Percentiles rank a stretch among this genome's conserved stretches.
Evolutionary conservation across 2,329 filamentous ascomycete species (phyloP).

Genomic region (Aureobasidium sp.): DNA sequence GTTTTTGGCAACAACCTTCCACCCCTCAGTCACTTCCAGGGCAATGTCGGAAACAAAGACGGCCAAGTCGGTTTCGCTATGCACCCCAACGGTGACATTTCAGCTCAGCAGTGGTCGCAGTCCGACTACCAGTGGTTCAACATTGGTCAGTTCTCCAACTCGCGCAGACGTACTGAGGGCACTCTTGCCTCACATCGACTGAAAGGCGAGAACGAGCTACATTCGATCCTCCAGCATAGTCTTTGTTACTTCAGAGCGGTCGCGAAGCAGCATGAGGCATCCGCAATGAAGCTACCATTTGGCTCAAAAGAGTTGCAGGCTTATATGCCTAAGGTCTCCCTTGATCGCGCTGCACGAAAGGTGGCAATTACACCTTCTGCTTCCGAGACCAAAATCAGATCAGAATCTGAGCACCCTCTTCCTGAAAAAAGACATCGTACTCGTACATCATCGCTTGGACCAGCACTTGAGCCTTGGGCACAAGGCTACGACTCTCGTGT

Average conservation of each 20-base stretch:
- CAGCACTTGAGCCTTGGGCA: background rate
- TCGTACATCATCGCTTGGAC: background rate
- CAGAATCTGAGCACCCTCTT: background rate
- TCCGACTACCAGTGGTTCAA: constrained; percentile 35
- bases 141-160: constrained; percentile 35
- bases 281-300: constrained; percentile 21
- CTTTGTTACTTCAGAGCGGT: constrained; percentile 35
- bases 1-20: constrained; percentile 35
- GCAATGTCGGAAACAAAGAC: constrained; percentile 25
- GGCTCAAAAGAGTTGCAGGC: constrained; percentile 24
- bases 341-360: background rate
- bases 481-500: background rate
- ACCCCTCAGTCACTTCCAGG: constrained; percentile 29
- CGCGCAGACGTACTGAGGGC: constrained; percentile 34
- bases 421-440: background rate
- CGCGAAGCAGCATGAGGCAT: constrained; percentile 31
- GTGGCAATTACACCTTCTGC: background rate
- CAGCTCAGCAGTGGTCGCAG: constrained; percentile 38
- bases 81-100: constrained; percentile 39
- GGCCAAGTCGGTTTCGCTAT: constrained; percentile 39
- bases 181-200: constrained; percentile 33
- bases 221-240: constrained; percentile 27
- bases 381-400: background rate
- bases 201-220: constrained; percentile 25
- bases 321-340: constrained; percentile 14